A percentile compares a stretch with the other conserved stretches of the same genome.
phyloP scores from a whole-genome alignment of 73 alveolate genomes.

The Durusdinium trenchii region DNA sequence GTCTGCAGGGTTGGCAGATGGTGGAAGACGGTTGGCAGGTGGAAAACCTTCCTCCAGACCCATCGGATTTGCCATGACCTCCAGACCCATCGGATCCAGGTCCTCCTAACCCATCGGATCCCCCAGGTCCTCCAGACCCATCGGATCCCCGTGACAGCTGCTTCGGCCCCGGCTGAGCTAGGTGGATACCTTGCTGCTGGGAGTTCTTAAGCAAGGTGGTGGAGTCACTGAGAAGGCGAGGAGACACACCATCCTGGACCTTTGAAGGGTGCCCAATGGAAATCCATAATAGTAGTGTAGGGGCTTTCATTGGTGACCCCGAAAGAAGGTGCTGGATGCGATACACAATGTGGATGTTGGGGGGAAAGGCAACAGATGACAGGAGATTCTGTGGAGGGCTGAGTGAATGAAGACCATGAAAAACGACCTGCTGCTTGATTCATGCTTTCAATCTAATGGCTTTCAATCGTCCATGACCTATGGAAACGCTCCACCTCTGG shows the following conservation, averaged over 20 bases:
- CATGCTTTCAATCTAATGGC: too few relatives aligned
- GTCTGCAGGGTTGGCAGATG: not conserved
- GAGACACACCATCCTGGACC: not conserved
- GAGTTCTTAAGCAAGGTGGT: slow-evolving; percentile 78
- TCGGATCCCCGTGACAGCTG: not conserved
- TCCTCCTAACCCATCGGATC: not conserved
- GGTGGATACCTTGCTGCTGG: slow-evolving; percentile 47
- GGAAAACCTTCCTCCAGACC: not conserved
- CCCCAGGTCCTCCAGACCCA: not conserved
- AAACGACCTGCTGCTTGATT: too few relatives aligned
- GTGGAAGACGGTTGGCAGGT: not conserved
- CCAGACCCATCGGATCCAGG: not conserved
- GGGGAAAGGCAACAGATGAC: too few relatives aligned
- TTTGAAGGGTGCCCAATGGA: too few relatives aligned
- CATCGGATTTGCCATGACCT: not conserved
- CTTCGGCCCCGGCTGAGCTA: not conserved
- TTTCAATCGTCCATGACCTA: too few relatives aligned
- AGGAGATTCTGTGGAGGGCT: too few relatives aligned
- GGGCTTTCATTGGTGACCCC: too few relatives aligned
- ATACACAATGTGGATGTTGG: too few relatives aligned
- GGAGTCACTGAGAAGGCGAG: slow-evolving; percentile 54
- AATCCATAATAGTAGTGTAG: too few relatives aligned
- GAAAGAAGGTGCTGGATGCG: too few relatives aligned
- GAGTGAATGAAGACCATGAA: too few relatives aligned
- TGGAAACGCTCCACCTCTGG: too few relatives aligned